Conservation (phyloP, 2,329 filamentous ascomycete genomes). For the Tolypocladium endophyticum region DNA sequence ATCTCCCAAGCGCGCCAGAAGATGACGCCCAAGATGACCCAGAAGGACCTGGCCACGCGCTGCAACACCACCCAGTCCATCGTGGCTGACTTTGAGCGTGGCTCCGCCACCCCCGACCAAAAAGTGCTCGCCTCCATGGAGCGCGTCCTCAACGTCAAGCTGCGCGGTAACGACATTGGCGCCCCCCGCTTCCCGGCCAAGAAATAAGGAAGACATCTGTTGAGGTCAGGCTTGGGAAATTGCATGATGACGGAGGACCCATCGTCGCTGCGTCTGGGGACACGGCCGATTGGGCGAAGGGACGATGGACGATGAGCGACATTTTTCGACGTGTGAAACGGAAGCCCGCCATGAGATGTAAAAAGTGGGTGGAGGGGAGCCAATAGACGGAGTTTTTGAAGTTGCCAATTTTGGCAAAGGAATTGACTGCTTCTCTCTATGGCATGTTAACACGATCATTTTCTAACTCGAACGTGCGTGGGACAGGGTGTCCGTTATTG, state of each 20-base stretch:
- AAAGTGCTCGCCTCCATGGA: conserved; percentile 72
- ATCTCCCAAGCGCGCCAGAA: conserved; percentile 72
- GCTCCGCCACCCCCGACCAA: conserved; percentile 68
- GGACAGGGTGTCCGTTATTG: background rate
- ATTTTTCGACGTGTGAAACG: background rate
- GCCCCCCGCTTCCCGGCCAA: conserved; percentile 74
- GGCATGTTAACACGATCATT: background rate
- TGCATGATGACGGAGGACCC: background rate
- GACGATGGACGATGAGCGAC: background rate
- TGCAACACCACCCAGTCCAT: conserved; percentile 77
- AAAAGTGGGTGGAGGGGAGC: background rate
- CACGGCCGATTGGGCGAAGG: background rate
- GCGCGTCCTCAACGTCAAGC: conserved; percentile 76
- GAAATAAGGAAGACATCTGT: conserved; percentile 23
- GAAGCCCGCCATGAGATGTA: background rate
- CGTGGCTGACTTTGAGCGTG: conserved; percentile 79
- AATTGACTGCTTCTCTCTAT: conserved; percentile 1
- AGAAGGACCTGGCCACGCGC: conserved; percentile 77
- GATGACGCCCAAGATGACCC: conserved; percentile 90
- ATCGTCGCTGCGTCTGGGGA: background rate
- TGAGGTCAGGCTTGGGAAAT: background rate
- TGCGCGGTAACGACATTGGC: conserved; percentile 78
- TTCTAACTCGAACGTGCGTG: background rate
- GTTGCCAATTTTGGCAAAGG: background rate
- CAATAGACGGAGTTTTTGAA: conserved; percentile 7